Conservation (phyloP, 2,329 filamentous ascomycete species). For the Sphaerostilbella broomeana region DNA sequence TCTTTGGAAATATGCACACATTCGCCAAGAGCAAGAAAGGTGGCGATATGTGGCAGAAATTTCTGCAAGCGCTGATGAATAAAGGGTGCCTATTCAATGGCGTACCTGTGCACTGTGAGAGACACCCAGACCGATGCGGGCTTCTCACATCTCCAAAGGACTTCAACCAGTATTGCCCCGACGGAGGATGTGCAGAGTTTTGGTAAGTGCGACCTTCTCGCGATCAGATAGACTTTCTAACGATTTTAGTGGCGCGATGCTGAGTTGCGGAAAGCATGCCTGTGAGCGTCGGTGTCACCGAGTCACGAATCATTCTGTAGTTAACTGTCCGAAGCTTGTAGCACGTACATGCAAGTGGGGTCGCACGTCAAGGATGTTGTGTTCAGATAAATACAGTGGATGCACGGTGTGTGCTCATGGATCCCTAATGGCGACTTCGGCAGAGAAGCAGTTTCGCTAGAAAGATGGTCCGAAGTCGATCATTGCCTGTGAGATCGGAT, state of each 20-base stretch:
- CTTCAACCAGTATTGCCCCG: slow-evolving; percentile 56
- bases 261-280: slow-evolving; percentile 52
- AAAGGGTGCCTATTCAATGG: slow-evolving; percentile 51
- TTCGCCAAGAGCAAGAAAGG: slow-evolving; percentile 48
- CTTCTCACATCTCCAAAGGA: slow-evolving; percentile 44
- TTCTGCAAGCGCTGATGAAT: slow-evolving; percentile 50
- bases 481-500: slow-evolving; percentile 45
- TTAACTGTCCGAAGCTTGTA: slow-evolving; percentile 29
- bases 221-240: slow-evolving; percentile 9
- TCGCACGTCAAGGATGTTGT: slow-evolving; percentile 44
- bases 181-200: slow-evolving; percentile 59
- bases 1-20: slow-evolving; percentile 63
- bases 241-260: slow-evolving; percentile 34
- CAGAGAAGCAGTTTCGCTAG: slow-evolving; percentile 46
- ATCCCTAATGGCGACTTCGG: slow-evolving; percentile 50
- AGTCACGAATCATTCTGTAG: slow-evolving; percentile 49
- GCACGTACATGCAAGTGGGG: slow-evolving; percentile 42
- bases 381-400: slow-evolving; percentile 30
- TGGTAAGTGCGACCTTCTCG: slow-evolving; percentile 46
- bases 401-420: slow-evolving; percentile 50
- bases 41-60: slow-evolving; percentile 43
- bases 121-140: slow-evolving; percentile 45
- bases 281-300: slow-evolving; percentile 59
- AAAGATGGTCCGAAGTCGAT: slow-evolving; percentile 49
- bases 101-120: slow-evolving; percentile 52